Evolutionary conservation across 2,329 filamentous ascomycete genomes (phyloP), one percentile per base, ranked within the genome.

Genomic region (Colletotrichum trifolii): DNA sequence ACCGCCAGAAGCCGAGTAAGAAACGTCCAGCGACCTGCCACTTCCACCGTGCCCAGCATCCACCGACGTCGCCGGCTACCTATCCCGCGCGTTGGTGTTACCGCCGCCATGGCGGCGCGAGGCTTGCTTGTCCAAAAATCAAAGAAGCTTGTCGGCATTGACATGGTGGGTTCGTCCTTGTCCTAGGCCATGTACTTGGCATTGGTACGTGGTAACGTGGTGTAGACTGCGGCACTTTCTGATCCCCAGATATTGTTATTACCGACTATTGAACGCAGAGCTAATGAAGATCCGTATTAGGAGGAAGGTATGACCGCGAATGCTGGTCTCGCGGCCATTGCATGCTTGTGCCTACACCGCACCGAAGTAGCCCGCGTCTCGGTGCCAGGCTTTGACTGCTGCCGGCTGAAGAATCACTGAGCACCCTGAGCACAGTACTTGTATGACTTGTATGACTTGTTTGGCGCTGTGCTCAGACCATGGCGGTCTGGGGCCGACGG

Each of bases 401-500:
- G 25, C 25, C 25, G 4, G 25, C 25, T 25, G 25, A 25, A 5
- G 25, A 25, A 25, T 25, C 25, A 25, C 25, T 25, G 25, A 25
- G 25, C 25, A 25, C 25, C 25, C 25, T 25, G 25, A 25, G 25
- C 25, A 25, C 25, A 25, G 25, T 25, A 5, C 25, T 25, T 25
- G 25, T 25, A 25, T 25, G 25, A 5, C 25, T 25, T 25, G 25
- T 25, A 25, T 25, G 25, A 25, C 25, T 25, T 25, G 25, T 25
- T 4, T 25, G 11, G 12, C 39, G 34, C 46, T 58, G 39, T 58
- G 33, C 55, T 35, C 49, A 50, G 61, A 39, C 49, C 11, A 64
- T 49, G 57, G 48, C 43, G 47, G 47, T 48, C 55, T 60, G 49
- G 54, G 54, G 60, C 60, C 60, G 55, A 64, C 60, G 15, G 33